Evolutionary conservation across 768 basidiomycete species (phyloP), one percentile per base, ranked within the genome.

Genomic region (Suillus decipiens): DNA sequence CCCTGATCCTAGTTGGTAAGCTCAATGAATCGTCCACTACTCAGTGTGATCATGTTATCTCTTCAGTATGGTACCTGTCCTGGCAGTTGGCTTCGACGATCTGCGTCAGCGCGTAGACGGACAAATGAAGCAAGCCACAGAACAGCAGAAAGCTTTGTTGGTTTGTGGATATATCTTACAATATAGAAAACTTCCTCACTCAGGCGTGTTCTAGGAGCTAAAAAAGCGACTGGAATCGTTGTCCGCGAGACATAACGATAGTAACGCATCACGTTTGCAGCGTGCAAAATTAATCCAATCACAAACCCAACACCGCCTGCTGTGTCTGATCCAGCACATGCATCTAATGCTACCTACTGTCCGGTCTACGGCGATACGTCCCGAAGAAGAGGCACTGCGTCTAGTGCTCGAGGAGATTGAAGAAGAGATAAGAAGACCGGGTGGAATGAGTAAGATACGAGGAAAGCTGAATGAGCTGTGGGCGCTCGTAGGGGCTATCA

Each of bases 391-490:
- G 72, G 82, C 81, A 54, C 76, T 95, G 61, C 82, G 92, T 24
- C 83, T 84, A 1, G 80, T 78, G 65, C 77, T 95, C 33, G 93
- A 95, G 71, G 86, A 87, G 65, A 81, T 93, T 57, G 86, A 89
- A 69, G 88, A 88, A 60, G 92, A 93, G 71, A 71, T 93, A 64
- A 83, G 84, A 47, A 68, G 77, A 61, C 80, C 78, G 0, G 81
- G 82, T 2, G 81, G 77, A 12, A 75, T 79, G 71, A 85, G 89
- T 59, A 76, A 89, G 69, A 79, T 89, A 76, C 82, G 85, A 39
- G 87, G 87, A 50, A 91, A 90, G 70, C 71, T 92, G 70, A 92
- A 90, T 66, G 93, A 95, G 71, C 77, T 95, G 33, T 95, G 93
- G 93, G 92, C 91, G 17, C 78, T 92, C 15, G 82, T 95, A 10